Percentiles rank a stretch among this genome's conserved stretches.
phyloP scores from a whole-genome alignment of 176 grass and related monocot species.

The Oryza australiensis region DNA sequence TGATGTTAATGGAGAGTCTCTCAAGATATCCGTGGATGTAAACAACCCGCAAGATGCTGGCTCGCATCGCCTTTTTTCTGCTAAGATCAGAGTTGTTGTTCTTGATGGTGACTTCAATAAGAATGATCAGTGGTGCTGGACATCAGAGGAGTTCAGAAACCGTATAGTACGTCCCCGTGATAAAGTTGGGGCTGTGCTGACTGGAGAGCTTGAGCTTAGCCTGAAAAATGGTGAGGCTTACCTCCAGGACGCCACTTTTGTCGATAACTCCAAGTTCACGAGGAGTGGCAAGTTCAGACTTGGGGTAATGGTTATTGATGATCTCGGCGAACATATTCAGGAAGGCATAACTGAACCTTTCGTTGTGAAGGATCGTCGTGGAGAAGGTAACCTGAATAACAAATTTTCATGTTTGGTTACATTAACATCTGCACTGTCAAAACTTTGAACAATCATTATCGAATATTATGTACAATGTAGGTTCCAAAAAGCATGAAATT shows the following conservation, averaged over 20 bases:
- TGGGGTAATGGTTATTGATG: constrained; percentile 34
- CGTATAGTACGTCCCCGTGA: constrained; percentile 35
- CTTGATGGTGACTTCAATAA: constrained; percentile 50
- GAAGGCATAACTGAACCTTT: constrained; percentile 57
- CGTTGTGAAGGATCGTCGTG: constrained; percentile 50
- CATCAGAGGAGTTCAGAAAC: constrained; percentile 34
- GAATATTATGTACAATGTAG: constrained; percentile 27
- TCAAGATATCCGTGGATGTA: constrained; percentile 24
- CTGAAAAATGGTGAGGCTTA: constrained; percentile 38
- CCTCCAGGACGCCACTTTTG: constrained; percentile 22
- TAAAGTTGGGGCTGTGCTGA: constrained; percentile 43
- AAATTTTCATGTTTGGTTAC: background rate
- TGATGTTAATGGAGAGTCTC: background rate
- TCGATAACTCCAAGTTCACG: constrained; percentile 56
- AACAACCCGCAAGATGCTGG: background rate
- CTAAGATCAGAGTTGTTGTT: constrained; percentile 54
- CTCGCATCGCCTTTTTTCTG: constrained; percentile 10
- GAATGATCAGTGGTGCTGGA: constrained; percentile 26
- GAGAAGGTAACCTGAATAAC: constrained; percentile 42
- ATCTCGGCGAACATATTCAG: constrained; percentile 27
- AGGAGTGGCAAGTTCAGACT: constrained; percentile 49
- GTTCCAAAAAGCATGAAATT: constrained; percentile 36
- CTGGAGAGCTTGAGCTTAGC: constrained; percentile 19
- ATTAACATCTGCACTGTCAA: background rate
- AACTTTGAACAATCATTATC: background rate